phyloP scores from a whole-genome alignment of 768 basidiomycete genomes.

The Kondoa subrosea region DNA sequence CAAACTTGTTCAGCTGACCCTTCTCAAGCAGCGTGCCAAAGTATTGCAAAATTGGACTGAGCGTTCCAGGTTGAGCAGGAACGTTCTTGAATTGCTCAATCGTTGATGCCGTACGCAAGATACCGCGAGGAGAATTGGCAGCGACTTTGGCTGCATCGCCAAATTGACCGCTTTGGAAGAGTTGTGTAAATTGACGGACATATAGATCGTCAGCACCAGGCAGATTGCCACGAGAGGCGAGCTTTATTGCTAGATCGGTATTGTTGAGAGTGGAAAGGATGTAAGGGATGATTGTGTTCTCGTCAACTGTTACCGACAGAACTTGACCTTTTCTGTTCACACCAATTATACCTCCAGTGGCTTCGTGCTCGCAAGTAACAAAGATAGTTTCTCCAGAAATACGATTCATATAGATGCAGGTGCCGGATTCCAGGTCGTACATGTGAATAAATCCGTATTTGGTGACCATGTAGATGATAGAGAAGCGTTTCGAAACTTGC shows the following conservation, averaged over 20 bases:
- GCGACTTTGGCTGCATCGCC: constrained; percentile 93
- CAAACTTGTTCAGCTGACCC: constrained; percentile 89
- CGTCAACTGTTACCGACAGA: constrained; percentile 88
- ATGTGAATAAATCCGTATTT: constrained; percentile 99
- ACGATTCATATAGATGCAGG: constrained; percentile 99
- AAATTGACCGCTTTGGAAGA: constrained; percentile 75
- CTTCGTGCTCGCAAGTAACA: constrained; percentile 90
- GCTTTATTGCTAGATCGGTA: constrained; percentile 91
- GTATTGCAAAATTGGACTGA: constrained; percentile 93
- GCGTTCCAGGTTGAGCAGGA: constrained; percentile 69
- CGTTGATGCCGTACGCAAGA: constrained; percentile 80
- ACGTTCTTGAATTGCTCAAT: constrained; percentile 96
- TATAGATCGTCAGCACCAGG: constrained; percentile 97
- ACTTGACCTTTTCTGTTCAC: constrained; percentile 85
- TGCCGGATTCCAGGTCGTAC: constrained; percentile 91
- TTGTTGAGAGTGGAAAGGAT: constrained; percentile 86
- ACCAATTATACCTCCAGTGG: constrained; percentile 85
- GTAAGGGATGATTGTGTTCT: constrained; percentile 88
- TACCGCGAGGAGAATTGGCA: constrained; percentile 91
- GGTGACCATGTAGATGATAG: constrained; percentile 90
- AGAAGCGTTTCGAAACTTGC: constrained; percentile 85
- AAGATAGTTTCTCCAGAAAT: constrained; percentile 99
- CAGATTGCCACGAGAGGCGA: constrained; percentile 85
- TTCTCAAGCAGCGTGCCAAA: constrained; percentile 98
- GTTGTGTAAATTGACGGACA: constrained; percentile 75